Conservation (phyloP, 148 eudicot genomes). For the Cornus suecica region DNA sequence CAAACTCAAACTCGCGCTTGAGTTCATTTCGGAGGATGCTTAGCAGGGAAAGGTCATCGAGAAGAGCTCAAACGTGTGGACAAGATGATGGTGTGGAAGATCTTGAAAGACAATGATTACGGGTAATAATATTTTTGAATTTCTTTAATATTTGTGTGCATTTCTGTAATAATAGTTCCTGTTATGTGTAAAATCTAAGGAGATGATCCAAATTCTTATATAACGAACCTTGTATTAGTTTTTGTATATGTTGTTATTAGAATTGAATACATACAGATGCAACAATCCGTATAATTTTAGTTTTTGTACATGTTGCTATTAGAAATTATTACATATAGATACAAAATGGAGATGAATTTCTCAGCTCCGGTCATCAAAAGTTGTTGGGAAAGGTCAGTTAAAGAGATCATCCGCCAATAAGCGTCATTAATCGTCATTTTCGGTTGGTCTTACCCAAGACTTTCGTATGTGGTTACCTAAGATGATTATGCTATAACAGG, state of each 20-base stretch:
- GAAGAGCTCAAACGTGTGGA: conserved; percentile 25
- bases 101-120: conserved; percentile 36
- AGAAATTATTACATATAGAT: neutral
- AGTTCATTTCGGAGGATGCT: conserved; percentile 61
- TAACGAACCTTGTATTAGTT: no score
- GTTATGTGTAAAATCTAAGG: no score
- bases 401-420: no score
- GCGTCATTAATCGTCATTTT: neutral
- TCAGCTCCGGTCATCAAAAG: neutral
- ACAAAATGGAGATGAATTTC: neutral
- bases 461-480: neutral
- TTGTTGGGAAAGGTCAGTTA: no score
- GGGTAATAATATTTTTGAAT: neutral
- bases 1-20: conserved; percentile 48
- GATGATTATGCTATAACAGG: neutral
- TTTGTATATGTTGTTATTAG: neutral
- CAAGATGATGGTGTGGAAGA: conserved; percentile 28
- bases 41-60: conserved; percentile 43
- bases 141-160: neutral
- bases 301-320: neutral
- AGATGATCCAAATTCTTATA: no score
- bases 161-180: no score
- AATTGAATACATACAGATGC: neutral
- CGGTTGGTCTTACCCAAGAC: neutral
- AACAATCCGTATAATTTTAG: no score